Conservation (phyloP, 441 rosid genomes). For the Adansonia grandidieri region DNA sequence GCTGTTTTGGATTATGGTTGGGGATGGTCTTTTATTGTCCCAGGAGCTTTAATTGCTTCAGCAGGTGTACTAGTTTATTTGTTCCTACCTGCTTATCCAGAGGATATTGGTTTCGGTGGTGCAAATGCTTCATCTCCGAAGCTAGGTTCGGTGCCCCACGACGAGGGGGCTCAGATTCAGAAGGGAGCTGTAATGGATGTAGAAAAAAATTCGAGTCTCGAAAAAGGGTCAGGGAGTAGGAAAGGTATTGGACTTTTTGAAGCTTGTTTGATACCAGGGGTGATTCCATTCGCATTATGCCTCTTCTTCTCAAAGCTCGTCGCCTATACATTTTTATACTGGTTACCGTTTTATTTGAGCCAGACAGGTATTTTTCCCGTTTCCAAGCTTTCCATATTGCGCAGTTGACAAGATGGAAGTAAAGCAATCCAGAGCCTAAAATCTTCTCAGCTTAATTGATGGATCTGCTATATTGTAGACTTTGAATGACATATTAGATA, state of each 20-base stretch:
- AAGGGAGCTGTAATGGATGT: conserved; percentile 28
- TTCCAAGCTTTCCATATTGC: conserved; percentile 9
- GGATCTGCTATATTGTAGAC: neutral
- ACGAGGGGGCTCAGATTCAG: conserved; percentile 44
- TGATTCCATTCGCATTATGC: conserved; percentile 85
- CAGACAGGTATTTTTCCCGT: conserved; percentile 66
- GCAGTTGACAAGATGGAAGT: neutral
- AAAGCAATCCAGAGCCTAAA: neutral
- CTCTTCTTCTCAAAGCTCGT: conserved; percentile 92
- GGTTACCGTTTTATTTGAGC: conserved; percentile 92
- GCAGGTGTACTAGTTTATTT: conserved; percentile 78
- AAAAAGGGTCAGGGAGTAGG: conserved; percentile 50
- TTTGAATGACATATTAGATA: neutral
- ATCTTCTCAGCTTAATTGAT: neutral
- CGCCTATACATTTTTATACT: conserved; percentile 89
- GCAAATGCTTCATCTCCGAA: conserved; percentile 32
- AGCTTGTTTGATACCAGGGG: conserved; percentile 94
- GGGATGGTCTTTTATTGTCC: conserved; percentile 92
- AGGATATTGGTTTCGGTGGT: conserved; percentile 78
- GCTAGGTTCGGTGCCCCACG: conserved; percentile 25
- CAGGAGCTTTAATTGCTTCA: conserved; percentile 72
- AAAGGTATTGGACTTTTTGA: conserved; percentile 77
- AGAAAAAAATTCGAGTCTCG: conserved; percentile 16
- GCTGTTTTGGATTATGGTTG: conserved; percentile 86
- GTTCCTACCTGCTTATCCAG: conserved; percentile 88